These are phyloP conservation scores for Apodospora peruviana DNA, from an alignment of 495 filamentous ascomycete genomes.

Conservation along the genomic window DNA sequence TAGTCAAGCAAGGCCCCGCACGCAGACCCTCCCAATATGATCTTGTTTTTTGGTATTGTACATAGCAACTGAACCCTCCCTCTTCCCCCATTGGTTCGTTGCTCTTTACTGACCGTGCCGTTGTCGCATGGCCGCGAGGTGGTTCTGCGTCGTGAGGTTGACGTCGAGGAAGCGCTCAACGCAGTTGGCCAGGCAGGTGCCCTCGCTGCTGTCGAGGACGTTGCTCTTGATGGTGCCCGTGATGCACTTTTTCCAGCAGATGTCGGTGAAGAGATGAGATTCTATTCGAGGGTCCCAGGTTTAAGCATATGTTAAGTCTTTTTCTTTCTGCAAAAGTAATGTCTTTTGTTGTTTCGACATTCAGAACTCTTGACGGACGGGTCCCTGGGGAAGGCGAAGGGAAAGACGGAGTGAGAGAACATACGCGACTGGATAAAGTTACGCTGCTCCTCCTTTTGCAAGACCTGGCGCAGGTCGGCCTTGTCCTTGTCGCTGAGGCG, in stretches of 20 bases:
- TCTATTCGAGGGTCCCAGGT: slow-evolving; percentile 39
- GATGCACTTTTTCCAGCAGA: slow-evolving; percentile 90
- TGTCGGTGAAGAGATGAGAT: slow-evolving; percentile 76
- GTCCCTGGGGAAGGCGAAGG: background rate
- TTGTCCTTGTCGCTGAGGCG: slow-evolving; percentile 77
- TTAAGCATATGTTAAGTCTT: background rate
- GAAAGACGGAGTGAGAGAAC: slow-evolving; percentile 22
- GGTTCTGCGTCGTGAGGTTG: slow-evolving; percentile 71
- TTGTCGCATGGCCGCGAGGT: slow-evolving; percentile 53
- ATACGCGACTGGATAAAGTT: slow-evolving; percentile 71
- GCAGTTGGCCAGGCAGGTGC: slow-evolving; percentile 81
- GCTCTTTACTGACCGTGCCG: background rate
- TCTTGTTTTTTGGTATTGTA: background rate
- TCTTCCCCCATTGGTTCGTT: too few relatives aligned
- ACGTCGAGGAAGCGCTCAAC: slow-evolving; percentile 90
- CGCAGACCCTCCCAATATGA: background rate
- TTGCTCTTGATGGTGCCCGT: slow-evolving; percentile 55
- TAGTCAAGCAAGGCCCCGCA: too few relatives aligned
- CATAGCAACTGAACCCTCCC: too few relatives aligned
- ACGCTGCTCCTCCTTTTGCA: slow-evolving; percentile 77
- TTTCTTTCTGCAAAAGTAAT: background rate
- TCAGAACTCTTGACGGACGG: too few relatives aligned
- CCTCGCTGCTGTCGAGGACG: slow-evolving; percentile 68
- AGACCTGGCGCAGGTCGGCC: slow-evolving; percentile 76
- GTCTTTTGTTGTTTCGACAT: too few relatives aligned